phyloP scores from a whole-genome alignment of 768 basidiomycete species.

The Auriculariales sp. region DNA sequence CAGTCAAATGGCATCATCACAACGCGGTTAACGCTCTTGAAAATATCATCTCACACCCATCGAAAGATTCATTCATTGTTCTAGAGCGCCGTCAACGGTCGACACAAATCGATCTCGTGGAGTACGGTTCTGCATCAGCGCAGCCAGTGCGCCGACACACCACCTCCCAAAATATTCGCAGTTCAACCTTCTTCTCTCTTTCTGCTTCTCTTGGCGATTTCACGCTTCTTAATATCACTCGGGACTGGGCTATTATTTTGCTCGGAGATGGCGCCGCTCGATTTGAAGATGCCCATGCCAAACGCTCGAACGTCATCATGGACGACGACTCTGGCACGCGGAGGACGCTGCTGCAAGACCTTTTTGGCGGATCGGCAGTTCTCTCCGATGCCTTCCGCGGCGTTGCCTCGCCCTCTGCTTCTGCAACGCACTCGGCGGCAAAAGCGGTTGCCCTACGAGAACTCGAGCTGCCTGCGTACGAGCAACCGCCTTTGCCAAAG shows the following conservation, averaged over 20 bases:
- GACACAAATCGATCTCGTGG: slow-evolving; percentile 27
- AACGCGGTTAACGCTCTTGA: slow-evolving; percentile 27
- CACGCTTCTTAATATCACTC: slow-evolving; percentile 56
- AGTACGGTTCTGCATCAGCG: slow-evolving; percentile 32
- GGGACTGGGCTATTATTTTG: slow-evolving; percentile 46
- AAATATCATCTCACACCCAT: slow-evolving; percentile 39
- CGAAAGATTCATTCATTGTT: slow-evolving; percentile 43
- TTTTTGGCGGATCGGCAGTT: slow-evolving; percentile 74
- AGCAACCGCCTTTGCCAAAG: slow-evolving; percentile 56
- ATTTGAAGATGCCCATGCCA: slow-evolving; percentile 20
- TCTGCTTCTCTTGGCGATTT: slow-evolving; percentile 22
- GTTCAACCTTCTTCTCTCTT: slow-evolving; percentile 23
- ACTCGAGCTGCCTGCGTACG: slow-evolving; percentile 59
- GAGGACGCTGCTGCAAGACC: slow-evolving; percentile 73
- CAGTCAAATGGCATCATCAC: slow-evolving; percentile 57
- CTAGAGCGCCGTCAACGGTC: slow-evolving; percentile 21
- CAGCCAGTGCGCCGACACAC: slow-evolving; percentile 28
- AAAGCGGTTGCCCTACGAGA: slow-evolving; percentile 29
- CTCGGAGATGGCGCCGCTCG: slow-evolving; percentile 49
- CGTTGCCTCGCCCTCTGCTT: slow-evolving; percentile 11
- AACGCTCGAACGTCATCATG: slow-evolving; percentile 23
- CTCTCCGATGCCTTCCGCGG: slow-evolving; percentile 9
- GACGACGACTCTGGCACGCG: slow-evolving; percentile 16
- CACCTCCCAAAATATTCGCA: slow-evolving; percentile 53
- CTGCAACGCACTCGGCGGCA: slow-evolving; percentile 23